phyloP scores from a whole-genome alignment of 176 grass and related monocot genomes.

The Olyra latifolia region DNA sequence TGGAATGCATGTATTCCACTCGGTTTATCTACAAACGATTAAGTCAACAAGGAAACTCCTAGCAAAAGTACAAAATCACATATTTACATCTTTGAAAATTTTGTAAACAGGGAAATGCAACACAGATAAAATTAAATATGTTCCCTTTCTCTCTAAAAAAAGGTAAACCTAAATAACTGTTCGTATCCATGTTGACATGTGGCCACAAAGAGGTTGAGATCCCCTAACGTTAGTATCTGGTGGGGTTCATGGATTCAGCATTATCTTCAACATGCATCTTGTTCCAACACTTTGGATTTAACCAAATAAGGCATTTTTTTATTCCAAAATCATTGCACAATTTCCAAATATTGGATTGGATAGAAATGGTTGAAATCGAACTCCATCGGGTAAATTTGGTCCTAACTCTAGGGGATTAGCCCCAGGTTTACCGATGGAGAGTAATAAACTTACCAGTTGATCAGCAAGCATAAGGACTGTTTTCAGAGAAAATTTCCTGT shows the following conservation, averaged over 20 bases:
- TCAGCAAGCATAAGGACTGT: constrained; percentile 97
- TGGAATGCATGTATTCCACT: constrained; percentile 95
- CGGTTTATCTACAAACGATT: constrained; percentile 64
- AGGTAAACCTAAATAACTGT: background rate
- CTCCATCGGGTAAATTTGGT: background rate
- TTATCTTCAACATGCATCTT: no score
- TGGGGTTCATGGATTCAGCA: no score
- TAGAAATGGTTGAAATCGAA: background rate
- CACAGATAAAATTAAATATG: constrained; percentile 4
- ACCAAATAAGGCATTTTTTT: background rate
- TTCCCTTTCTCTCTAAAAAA: background rate
- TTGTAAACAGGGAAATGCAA: background rate
- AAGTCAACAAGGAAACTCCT: background rate
- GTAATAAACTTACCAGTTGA: constrained; percentile 64
- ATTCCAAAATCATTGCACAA: background rate
- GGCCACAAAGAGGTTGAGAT: no score
- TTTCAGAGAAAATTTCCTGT: constrained; percentile 81
- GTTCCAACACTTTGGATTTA: no score
- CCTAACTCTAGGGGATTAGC: background rate
- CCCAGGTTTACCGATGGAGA: background rate
- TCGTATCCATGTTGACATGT: no score
- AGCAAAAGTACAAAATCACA: background rate
- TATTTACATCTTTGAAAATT: background rate
- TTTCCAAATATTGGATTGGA: background rate
- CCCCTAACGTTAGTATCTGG: no score